Evolutionary conservation across 148 eudicot genomes (phyloP), one percentile per base, ranked within the genome.

Genomic region (Cornus florida): DNA sequence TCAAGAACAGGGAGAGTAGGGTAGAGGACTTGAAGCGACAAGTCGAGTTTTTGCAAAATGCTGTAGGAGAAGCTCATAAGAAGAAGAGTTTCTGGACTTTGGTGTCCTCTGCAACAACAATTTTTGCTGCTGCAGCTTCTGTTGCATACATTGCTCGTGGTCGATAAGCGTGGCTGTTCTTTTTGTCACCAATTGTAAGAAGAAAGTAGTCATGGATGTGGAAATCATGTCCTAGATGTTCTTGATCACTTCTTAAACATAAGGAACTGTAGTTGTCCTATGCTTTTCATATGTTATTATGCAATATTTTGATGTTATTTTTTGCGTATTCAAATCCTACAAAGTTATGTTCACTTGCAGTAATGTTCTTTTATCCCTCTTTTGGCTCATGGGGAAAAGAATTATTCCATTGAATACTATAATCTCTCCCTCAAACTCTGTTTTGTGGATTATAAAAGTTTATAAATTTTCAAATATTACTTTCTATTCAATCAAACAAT

Each of bases 71-170:
- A 53, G 95, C 86, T 20, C 79, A 66, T 24, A 92, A 92, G 85
- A 89, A 85, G 84, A 92, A 91, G 87, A 87, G 77, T 83, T 86
- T 96, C 28, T 93, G 95, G 98, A 83, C 95, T 13, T 2, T 86
- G 77, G 85, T 93, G 50, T 91, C 95, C 0, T 96, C 98, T 6
- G 98, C 91, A 1, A 88, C 97, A 38, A 89, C 98, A 5, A 50
- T 93, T 73, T 66, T 93, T 19, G 99, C 98, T 71, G 98, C 95
- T 23, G 88, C 95, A 28, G 88, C 87, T 80, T 91, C 95, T 11
- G 83, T 86, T 79, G 98, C 93, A 60, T 96, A 89, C 80, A 89
- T 86, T 71, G 81, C 86, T 39, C 91, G 86, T 9, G 85, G 80
- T 62, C 95, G 84, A 48, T 86, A 77, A 82, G 43, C 8, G 43